Conservation (phyloP, 768 basidiomycete species). For the Pleurotus eryngii region DNA sequence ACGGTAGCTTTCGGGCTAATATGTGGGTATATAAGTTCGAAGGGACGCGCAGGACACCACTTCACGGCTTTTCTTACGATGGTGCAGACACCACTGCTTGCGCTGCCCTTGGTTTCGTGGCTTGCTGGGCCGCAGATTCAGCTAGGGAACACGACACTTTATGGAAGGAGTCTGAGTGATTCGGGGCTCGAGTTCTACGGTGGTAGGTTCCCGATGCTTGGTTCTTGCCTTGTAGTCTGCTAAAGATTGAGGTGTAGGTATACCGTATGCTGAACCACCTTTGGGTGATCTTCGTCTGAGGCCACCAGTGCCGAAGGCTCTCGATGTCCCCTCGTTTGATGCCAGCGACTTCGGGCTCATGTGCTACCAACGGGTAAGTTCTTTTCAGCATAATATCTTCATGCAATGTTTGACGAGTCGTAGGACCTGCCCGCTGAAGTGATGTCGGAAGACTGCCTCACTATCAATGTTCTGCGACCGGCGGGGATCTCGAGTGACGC, state of each 20-base stretch:
- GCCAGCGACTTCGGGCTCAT: conserved; percentile 25
- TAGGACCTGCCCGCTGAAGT: conserved; percentile 7
- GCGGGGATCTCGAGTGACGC: conserved; percentile 11
- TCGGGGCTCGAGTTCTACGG: conserved; percentile 44
- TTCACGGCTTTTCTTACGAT: neutral
- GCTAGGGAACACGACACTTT: conserved; percentile 34
- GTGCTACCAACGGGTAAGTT: conserved; percentile 24
- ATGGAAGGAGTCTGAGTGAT: conserved; percentile 27
- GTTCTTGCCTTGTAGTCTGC: neutral
- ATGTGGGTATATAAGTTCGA: neutral
- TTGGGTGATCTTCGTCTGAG: conserved; percentile 43
- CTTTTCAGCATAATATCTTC: neutral
- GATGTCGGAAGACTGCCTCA: conserved; percentile 44
- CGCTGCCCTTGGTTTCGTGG: neutral
- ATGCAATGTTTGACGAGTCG: neutral
- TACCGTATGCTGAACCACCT: conserved; percentile 57
- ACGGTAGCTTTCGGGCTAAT: too few species aligned
- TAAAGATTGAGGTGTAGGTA: conserved; percentile 27
- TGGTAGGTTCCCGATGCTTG: conserved; percentile 22
- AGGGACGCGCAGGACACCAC: neutral
- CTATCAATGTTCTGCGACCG: conserved; percentile 39
- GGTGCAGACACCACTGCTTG: neutral
- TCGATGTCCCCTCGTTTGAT: conserved; percentile 20
- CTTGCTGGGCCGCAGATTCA: conserved; percentile 29
- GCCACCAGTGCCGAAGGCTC: conserved; percentile 32